phyloP scores from a whole-genome alignment of 2,329 filamentous ascomycete species.

The Mycosphaerella arachidis region DNA sequence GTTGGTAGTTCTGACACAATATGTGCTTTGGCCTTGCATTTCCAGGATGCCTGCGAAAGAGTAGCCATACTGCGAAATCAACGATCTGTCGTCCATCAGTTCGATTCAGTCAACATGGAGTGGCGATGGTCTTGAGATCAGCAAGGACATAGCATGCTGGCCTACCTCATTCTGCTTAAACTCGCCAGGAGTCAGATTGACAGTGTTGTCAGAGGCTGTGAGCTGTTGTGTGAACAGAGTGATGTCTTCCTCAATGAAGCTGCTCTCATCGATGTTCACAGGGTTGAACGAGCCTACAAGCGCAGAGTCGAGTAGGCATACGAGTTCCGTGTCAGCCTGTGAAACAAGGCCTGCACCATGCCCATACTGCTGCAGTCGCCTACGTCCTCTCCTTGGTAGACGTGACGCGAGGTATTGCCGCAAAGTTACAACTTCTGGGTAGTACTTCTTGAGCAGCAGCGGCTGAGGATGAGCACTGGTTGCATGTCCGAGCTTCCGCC shows the following conservation, averaged over 20 bases:
- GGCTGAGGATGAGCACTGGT: slow-evolving; percentile 13
- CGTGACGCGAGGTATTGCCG: slow-evolving; percentile 27
- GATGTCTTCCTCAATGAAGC: slow-evolving; percentile 37
- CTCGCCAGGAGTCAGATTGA: slow-evolving; percentile 22
- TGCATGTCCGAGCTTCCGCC: slow-evolving; percentile 4
- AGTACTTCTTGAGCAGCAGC: slow-evolving; percentile 26
- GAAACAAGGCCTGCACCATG: slow-evolving; percentile 1
- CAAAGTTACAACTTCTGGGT: slow-evolving; percentile 25
- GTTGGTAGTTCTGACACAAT: slow-evolving; percentile 77
- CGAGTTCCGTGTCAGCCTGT: slow-evolving; percentile 38
- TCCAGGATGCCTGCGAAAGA: slow-evolving; percentile 59
- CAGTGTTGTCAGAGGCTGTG: slow-evolving; percentile 25
- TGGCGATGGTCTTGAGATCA: neutral
- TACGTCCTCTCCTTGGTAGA: slow-evolving; percentile 22
- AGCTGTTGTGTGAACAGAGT: slow-evolving; percentile 44
- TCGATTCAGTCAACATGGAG: slow-evolving; percentile 45
- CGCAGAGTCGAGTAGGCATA: slow-evolving; percentile 62
- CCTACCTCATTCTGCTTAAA: slow-evolving; percentile 43
- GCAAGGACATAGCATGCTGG: slow-evolving; percentile 16
- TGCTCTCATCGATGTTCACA: slow-evolving; percentile 27
- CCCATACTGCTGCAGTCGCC: slow-evolving; percentile 24
- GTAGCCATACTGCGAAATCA: slow-evolving; percentile 60
- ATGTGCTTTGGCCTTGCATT: slow-evolving; percentile 63
- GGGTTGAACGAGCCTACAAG: slow-evolving; percentile 55
- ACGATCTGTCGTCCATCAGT: slow-evolving; percentile 39